Conservation (phyloP, 306 rosid species). For the Ormosia emarginata region DNA sequence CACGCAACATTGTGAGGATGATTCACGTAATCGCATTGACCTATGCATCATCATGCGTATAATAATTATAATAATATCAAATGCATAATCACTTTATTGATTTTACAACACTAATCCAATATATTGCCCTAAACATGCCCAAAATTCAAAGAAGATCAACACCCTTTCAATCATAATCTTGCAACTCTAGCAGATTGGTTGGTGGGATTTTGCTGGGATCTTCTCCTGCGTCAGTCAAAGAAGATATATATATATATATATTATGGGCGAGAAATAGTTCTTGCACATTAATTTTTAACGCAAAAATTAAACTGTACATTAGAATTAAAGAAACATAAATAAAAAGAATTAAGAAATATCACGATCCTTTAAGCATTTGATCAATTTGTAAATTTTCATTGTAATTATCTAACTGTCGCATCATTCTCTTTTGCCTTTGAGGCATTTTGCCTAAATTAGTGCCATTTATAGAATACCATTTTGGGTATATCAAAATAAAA, state of each 20-base stretch:
- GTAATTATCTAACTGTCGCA: not conserved
- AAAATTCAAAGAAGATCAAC: constrained; percentile 35
- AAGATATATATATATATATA: constrained; percentile 8
- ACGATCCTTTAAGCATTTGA: not conserved
- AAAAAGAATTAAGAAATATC: not conserved
- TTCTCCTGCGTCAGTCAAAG: constrained; percentile 38
- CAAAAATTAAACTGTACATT: not conserved
- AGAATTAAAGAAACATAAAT: not conserved
- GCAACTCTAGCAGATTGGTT: constrained; percentile 27
- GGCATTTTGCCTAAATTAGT: not conserved
- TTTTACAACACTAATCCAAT: constrained; percentile 31
- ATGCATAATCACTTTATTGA: constrained; percentile 25
- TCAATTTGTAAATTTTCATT: not conserved
- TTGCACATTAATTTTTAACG: not conserved
- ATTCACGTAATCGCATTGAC: constrained; percentile 25
- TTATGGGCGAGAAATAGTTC: not conserved
- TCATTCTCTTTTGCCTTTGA: constrained; percentile 23
- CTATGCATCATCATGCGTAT: constrained; percentile 23
- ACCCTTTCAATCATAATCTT: constrained; percentile 35
- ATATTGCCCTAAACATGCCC: constrained; percentile 31
- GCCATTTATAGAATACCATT: not conserved
- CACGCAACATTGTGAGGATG: constrained; percentile 32
- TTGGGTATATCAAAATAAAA: too few relatives aligned
- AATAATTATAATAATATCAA: not conserved
- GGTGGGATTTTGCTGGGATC: constrained; percentile 45